A percentile compares a stretch with the other conserved stretches of the same genome.
These are phyloP conservation scores for Salix viminalis DNA, from an alignment of 345 rosid genomes.

Conservation along the genomic window DNA sequence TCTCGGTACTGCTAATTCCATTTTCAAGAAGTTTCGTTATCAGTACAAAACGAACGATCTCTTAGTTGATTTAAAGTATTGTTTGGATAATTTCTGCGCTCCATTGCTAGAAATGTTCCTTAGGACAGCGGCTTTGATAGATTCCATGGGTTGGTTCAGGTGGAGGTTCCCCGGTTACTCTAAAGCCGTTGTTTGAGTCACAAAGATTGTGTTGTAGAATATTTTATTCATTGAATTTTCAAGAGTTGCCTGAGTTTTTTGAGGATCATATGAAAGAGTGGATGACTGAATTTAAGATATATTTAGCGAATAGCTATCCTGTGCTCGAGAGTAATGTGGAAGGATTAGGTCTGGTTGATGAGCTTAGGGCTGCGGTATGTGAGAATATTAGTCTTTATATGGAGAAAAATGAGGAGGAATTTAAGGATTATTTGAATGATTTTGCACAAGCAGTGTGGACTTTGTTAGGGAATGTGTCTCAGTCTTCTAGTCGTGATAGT, in stretches of 20 bases:
- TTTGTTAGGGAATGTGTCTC: conserved; percentile 70
- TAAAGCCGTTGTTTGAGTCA: conserved; percentile 69
- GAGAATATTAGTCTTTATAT: conserved; percentile 91
- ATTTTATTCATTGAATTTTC: conserved; percentile 79
- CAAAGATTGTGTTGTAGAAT: conserved; percentile 85
- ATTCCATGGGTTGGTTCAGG: conserved; percentile 43
- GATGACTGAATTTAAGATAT: conserved; percentile 87
- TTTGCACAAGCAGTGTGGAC: conserved; percentile 89
- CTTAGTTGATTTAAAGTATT: conserved; percentile 72
- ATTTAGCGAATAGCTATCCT: conserved; percentile 57
- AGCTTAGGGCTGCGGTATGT: conserved; percentile 77
- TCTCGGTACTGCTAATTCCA: conserved; percentile 83
- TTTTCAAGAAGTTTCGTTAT: conserved; percentile 80
- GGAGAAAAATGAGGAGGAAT: conserved; percentile 97
- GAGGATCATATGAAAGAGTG: conserved; percentile 95
- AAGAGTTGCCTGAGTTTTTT: conserved; percentile 87
- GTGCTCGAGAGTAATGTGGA: conserved; percentile 46
- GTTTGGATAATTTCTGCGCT: conserved; percentile 61
- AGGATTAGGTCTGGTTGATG: conserved; percentile 61
- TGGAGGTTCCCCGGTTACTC: conserved; percentile 36
- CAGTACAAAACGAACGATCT: conserved; percentile 79
- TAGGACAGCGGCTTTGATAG: conserved; percentile 59
- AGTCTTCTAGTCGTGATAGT: conserved; percentile 64
- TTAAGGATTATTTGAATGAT: conserved; percentile 56
- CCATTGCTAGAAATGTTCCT: conserved; percentile 69